Base-by-base conservation (phyloP, 495 filamentous ascomycete genomes). In the Annulohypoxylon moriforme region DNA sequence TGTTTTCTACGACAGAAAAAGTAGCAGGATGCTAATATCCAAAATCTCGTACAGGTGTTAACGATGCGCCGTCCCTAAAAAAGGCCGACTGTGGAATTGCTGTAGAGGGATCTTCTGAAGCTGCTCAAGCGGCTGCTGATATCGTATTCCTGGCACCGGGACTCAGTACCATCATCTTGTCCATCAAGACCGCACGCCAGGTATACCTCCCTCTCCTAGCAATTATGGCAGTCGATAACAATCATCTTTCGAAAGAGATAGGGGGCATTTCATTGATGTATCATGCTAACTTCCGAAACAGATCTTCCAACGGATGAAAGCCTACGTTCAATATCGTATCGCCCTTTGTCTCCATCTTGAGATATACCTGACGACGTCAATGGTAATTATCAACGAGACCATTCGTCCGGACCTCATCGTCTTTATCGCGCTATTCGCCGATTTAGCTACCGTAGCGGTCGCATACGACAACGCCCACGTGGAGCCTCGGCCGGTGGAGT, bases 261-360 rank as follows among this genome's bases (percentile, higher is more conserved):
- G 8, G 1, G 16, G n/a, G 25, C 6, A 34, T 7, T 3, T 31
- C 13, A 20, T 31, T 10, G 0, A 18, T 0, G 5, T 7, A 14
- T 4, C 29, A 34, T 14, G n/a, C 34, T 44, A 46, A 61, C 58
- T 84, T 90, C 79, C 83, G 1, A 13, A 38, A 16, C 24, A 96
- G 80, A 97, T 97, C 75, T 97, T 97, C 86, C 93, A 96, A 79
- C 93, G 94, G 67, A 97, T 97, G 94, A 94, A 97, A 83, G 90
- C 94, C 58, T 97, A 97, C 83, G 92, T 97, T 74, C 90, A 95
- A 72, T 97, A 97, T 84, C 93, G 94, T 84, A 97, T 97, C 76
- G 94, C 94, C n/a, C 82, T 97, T 74, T 96, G 93, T n/a, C 87
- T 97, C 53, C 94, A 97, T 75, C 85, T 97, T 71, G 91, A 93